phyloP scores from a whole-genome alignment of 352 stramenopile species.

The Phytophthora melonis region DNA sequence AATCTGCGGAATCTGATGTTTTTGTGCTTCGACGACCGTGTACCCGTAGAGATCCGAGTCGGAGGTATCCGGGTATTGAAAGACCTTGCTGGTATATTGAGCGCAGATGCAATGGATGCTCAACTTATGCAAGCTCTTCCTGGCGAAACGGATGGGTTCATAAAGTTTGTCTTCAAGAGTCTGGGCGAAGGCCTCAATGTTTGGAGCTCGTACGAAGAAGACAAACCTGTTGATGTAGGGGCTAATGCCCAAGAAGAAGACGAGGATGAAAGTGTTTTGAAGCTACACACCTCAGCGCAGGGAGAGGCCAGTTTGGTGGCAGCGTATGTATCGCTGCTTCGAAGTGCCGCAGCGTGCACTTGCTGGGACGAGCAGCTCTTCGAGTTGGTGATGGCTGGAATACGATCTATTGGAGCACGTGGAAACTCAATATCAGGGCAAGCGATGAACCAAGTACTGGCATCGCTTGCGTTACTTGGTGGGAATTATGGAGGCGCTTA shows the following conservation, averaged over 20 bases:
- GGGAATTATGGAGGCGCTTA: conserved; percentile 59
- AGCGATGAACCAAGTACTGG: conserved; percentile 38
- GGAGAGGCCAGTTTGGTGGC: conserved; percentile 50
- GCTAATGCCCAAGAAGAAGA: conserved; percentile 16
- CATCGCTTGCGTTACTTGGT: conserved; percentile 63
- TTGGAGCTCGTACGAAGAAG: conserved; percentile 48
- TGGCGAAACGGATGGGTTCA: conserved; percentile 30
- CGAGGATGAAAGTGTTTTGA: conserved; percentile 26
- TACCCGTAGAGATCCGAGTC: conserved; percentile 60
- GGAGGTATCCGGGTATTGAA: conserved; percentile 56
- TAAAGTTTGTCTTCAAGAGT: conserved; percentile 48
- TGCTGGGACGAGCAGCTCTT: conserved; percentile 48
- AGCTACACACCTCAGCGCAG: conserved; percentile 58
- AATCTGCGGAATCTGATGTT: conserved; percentile 72
- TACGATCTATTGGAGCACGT: conserved; percentile 18
- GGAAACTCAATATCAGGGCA: background rate
- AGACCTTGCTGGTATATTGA: conserved; percentile 49
- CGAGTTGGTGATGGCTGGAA: conserved; percentile 32
- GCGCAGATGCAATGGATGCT: conserved; percentile 44
- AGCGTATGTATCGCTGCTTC: conserved; percentile 65
- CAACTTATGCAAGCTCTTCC: conserved; percentile 47
- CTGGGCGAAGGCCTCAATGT: conserved; percentile 51
- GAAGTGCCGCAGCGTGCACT: conserved; percentile 30
- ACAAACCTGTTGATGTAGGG: conserved; percentile 4
- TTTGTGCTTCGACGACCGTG: conserved; percentile 58